phyloP scores from a whole-genome alignment of 352 stramenopile species.

The Saprolegnia diclina region DNA sequence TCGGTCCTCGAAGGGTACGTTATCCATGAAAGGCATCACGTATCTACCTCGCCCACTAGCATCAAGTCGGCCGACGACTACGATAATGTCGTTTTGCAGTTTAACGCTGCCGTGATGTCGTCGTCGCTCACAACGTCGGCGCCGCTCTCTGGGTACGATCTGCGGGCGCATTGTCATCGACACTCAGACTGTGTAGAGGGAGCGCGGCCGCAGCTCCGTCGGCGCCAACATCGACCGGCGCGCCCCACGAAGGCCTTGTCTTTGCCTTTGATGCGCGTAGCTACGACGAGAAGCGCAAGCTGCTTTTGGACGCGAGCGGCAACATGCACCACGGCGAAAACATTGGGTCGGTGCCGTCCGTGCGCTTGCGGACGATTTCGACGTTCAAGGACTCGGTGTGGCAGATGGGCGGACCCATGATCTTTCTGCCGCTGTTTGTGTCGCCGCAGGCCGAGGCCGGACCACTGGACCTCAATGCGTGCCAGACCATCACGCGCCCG shows the following conservation, averaged over 20 bases:
- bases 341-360: slow-evolving; percentile 32
- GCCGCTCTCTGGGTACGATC: slow-evolving; percentile 26
- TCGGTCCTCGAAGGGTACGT: slow-evolving; percentile 39
- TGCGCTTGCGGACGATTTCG: slow-evolving; percentile 53
- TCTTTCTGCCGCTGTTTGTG: slow-evolving; percentile 62
- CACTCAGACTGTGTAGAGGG: background rate
- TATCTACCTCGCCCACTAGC: slow-evolving; percentile 31
- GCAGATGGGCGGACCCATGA: slow-evolving; percentile 52
- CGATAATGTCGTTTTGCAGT: slow-evolving; percentile 67
- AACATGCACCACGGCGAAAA: slow-evolving; percentile 56
- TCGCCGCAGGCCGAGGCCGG: slow-evolving; percentile 27
- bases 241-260: slow-evolving; percentile 47
- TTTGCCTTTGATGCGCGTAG: slow-evolving; percentile 62
- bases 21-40: background rate
- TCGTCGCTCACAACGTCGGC: slow-evolving; percentile 42
- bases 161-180: slow-evolving; percentile 22
- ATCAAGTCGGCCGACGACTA: slow-evolving; percentile 68
- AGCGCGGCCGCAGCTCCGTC: background rate
- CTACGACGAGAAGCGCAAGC: slow-evolving; percentile 36
- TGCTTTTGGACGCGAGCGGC: slow-evolving; percentile 61
- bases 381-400: slow-evolving; percentile 68
- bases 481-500: slow-evolving; percentile 51
- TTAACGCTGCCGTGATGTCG: slow-evolving; percentile 72
- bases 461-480: slow-evolving; percentile 11
- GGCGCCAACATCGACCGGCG: background rate